These are phyloP conservation scores for Exophiala sideris DNA, from an alignment of 2,329 filamentous ascomycete genomes.

Conservation along the genomic window DNA sequence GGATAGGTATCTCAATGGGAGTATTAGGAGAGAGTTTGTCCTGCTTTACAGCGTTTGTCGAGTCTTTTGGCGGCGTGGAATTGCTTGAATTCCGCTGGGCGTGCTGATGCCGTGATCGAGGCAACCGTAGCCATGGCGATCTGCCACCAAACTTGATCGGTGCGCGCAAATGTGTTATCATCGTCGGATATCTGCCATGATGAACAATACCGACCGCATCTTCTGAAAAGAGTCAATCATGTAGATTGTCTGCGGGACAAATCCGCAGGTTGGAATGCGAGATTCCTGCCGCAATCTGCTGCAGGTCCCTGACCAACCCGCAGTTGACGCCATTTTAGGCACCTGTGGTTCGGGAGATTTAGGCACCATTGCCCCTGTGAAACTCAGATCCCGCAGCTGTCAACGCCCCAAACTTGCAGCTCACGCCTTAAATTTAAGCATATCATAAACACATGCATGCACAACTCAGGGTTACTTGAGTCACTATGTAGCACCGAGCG, in stretches of 20 bases:
- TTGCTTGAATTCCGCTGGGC: slow-evolving; percentile 11
- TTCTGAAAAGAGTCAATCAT: not conserved
- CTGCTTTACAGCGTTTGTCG: not conserved
- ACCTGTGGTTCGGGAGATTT: not conserved
- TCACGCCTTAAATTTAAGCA: not conserved
- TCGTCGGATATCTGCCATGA: slow-evolving; percentile 11
- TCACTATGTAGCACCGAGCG: not conserved
- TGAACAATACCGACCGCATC: not conserved
- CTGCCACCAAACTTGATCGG: slow-evolving; percentile 18
- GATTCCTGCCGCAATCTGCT: not conserved
- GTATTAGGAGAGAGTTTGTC: slow-evolving; percentile 10
- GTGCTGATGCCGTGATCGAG: slow-evolving; percentile 13
- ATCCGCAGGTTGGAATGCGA: not conserved
- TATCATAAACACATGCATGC: not conserved
- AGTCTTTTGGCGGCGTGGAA: slow-evolving; percentile 8
- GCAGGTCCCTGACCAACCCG: not conserved
- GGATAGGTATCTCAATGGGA: slow-evolving; percentile 10
- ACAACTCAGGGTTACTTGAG: no score
- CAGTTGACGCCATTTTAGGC: not conserved
- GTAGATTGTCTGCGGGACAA: slow-evolving; percentile 2
- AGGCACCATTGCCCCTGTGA: not conserved
- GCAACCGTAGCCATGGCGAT: slow-evolving; percentile 12
- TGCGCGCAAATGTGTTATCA: slow-evolving; percentile 15
- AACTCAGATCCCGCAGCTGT: no score
- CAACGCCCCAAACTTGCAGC: not conserved